Evolutionary conservation across 805 yeast species (phyloP).

Genomic region (Cyberlindnera euphorbiae): DNA sequence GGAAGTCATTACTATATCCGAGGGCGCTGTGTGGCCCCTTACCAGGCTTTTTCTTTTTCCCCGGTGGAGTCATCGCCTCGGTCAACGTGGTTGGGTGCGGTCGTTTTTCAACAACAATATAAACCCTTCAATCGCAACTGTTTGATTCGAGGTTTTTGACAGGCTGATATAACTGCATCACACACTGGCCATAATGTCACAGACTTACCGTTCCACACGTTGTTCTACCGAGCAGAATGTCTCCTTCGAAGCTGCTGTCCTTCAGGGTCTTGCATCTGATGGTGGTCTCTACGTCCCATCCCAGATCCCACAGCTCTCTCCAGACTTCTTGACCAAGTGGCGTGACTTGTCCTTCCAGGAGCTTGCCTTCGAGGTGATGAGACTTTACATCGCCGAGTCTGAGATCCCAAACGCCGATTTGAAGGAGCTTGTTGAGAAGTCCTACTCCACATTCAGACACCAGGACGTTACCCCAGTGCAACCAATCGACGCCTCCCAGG

Average conservation of each 20-base stretch:
- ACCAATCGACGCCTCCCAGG: conserved; percentile 51
- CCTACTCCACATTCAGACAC: conserved; percentile 91
- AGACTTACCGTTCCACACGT: conserved; percentile 79
- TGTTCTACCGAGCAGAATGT: conserved; percentile 44
- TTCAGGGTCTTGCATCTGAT: conserved; percentile 91
- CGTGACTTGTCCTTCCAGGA: conserved; percentile 72
- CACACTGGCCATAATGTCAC: too few relatives aligned
- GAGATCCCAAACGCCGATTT: conserved; percentile 77
- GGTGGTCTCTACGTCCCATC: conserved; percentile 95
- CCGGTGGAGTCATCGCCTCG: too few relatives aligned
- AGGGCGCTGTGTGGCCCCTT: too few relatives aligned
- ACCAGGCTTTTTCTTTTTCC: too few relatives aligned
- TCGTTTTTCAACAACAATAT: too few relatives aligned
- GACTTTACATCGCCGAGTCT: conserved; percentile 62
- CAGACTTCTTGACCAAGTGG: conserved; percentile 62
- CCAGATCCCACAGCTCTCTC: conserved; percentile 59
- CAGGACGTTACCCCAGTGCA: conserved; percentile 80
- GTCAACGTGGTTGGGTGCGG: too few relatives aligned
- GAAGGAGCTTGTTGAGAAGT: conserved; percentile 52
- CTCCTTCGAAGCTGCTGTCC: conserved; percentile 76
- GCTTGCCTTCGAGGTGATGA: conserved; percentile 81
- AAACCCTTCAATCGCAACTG: too few relatives aligned
- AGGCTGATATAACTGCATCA: too few relatives aligned
- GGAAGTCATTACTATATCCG: too few relatives aligned
- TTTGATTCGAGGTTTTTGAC: too few relatives aligned